phyloP scores from a whole-genome alignment of 345 rosid genomes.

The Eucalyptus coolabah region DNA sequence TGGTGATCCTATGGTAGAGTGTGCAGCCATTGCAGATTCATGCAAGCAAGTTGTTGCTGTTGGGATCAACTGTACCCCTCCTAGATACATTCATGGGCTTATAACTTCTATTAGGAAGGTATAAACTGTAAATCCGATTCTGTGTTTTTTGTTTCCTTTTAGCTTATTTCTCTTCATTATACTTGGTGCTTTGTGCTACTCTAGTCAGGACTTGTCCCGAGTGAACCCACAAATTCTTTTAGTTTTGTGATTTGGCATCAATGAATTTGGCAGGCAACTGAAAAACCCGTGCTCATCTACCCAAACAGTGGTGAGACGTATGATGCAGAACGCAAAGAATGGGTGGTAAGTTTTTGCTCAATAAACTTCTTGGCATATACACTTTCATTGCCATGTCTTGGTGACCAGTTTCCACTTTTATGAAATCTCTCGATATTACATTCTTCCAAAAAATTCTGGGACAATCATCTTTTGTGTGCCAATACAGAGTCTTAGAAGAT shows the following conservation, averaged over 20 bases:
- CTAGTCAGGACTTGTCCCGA: background rate
- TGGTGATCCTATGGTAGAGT: conserved; percentile 63
- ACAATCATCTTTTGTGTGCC: background rate
- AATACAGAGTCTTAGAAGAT: background rate
- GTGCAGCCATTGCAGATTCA: conserved; percentile 64
- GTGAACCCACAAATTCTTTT: background rate
- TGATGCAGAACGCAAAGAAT: conserved; percentile 42
- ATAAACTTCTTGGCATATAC: background rate
- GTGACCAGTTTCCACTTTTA: background rate
- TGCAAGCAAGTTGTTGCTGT: conserved; percentile 60
- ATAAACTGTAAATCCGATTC: background rate
- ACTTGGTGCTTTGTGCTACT: background rate
- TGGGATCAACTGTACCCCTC: conserved; percentile 85
- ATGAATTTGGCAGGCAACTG: conserved; percentile 39
- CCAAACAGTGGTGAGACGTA: conserved; percentile 89
- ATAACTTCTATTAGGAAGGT: conserved; percentile 45
- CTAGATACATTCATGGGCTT: conserved; percentile 54
- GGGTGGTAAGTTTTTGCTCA: conserved; percentile 48
- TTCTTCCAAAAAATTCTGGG: background rate
- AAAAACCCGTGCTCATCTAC: conserved; percentile 57
- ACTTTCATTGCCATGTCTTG: background rate
- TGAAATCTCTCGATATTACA: background rate
- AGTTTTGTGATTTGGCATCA: background rate
- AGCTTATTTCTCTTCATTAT: background rate
- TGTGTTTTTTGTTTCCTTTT: background rate